phyloP scores from a whole-genome alignment of 352 stramenopile genomes.

The Pythium rishiriense region DNA sequence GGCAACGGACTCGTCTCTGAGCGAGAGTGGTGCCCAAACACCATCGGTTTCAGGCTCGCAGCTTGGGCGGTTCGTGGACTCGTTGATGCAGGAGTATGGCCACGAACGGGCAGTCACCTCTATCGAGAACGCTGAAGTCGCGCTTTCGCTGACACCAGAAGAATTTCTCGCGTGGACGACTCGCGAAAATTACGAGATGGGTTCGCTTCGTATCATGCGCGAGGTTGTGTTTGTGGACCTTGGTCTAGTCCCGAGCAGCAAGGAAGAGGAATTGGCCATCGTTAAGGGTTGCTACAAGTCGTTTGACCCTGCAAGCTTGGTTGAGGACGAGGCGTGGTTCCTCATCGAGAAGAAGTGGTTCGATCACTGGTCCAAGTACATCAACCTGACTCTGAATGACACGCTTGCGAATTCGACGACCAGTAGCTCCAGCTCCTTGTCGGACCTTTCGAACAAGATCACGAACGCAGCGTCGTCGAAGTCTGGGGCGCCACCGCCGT shows the following conservation, averaged over 20 bases:
- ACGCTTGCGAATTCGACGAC: conserved; percentile 17
- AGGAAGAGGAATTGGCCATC: conserved; percentile 79
- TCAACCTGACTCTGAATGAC: conserved; percentile 40
- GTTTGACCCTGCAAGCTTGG: conserved; percentile 64
- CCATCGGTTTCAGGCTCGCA: conserved; percentile 79
- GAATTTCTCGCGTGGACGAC: conserved; percentile 70
- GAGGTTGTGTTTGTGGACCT: conserved; percentile 85
- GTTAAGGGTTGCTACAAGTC: conserved; percentile 71
- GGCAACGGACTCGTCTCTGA: conserved; percentile 6
- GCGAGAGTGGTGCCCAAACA: conserved; percentile 47
- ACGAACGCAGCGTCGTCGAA: conserved; percentile 10
- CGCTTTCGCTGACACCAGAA: conserved; percentile 54
- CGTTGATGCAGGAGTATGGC: conserved; percentile 55
- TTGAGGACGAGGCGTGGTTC: conserved; percentile 87
- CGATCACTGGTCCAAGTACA: conserved; percentile 85
- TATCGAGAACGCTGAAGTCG: conserved; percentile 28
- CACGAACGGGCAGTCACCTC: conserved; percentile 27
- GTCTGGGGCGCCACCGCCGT: conserved; percentile 1
- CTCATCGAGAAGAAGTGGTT: conserved; percentile 85
- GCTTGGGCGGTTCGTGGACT: conserved; percentile 77
- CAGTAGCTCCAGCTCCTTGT: conserved; percentile 24
- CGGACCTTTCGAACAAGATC: conserved; percentile 25
- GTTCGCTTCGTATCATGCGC: conserved; percentile 77
- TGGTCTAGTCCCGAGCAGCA: conserved; percentile 64
- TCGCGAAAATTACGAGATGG: conserved; percentile 79